A percentile compares a stretch with the other conserved stretches of the same genome.
phyloP scores from a whole-genome alignment of 177 flowering plant species.

The Vitis hybrid region DNA sequence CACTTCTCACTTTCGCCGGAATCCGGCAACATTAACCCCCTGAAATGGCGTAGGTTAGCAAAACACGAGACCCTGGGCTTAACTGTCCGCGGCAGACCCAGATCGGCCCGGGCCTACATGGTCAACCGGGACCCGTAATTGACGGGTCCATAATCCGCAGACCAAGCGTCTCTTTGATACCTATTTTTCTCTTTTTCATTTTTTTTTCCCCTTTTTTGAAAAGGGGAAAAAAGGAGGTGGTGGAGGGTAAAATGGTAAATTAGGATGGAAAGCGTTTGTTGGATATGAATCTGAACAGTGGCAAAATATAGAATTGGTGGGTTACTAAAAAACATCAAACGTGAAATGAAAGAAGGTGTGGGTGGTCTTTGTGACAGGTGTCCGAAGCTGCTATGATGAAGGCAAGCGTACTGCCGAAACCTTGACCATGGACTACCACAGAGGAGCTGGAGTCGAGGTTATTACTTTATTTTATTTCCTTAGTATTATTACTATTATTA shows the following conservation, averaged over 20 bases:
- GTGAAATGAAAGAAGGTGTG: background rate
- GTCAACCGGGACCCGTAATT: constrained; percentile 14
- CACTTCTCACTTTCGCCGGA: background rate
- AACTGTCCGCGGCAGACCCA: background rate
- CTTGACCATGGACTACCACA: constrained; percentile 92
- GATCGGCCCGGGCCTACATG: constrained; percentile 9
- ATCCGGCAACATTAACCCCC: background rate
- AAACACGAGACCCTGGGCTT: background rate
- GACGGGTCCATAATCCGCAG: constrained; percentile 4
- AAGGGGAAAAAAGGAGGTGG: too few species aligned
- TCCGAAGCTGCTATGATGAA: constrained; percentile 73
- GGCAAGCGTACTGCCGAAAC: constrained; percentile 92
- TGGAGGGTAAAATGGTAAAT: too few species aligned
- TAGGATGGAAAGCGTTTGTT: too few species aligned
- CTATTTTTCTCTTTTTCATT: too few species aligned
- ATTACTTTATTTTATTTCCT: constrained; percentile 1
- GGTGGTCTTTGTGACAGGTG: constrained; percentile 45
- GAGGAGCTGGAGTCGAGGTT: constrained; percentile 95
- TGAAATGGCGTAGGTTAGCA: constrained; percentile 2
- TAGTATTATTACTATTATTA: background rate
- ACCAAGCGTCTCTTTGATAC: background rate
- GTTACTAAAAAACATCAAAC: too few species aligned
- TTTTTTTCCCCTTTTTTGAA: too few species aligned
- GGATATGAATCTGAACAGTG: background rate
- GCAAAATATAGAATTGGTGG: background rate